Evolutionary conservation across 2,329 filamentous ascomycete genomes (phyloP), one percentile per base, ranked within the genome.

Genomic region (Aspergillus puulaauensis): DNA sequence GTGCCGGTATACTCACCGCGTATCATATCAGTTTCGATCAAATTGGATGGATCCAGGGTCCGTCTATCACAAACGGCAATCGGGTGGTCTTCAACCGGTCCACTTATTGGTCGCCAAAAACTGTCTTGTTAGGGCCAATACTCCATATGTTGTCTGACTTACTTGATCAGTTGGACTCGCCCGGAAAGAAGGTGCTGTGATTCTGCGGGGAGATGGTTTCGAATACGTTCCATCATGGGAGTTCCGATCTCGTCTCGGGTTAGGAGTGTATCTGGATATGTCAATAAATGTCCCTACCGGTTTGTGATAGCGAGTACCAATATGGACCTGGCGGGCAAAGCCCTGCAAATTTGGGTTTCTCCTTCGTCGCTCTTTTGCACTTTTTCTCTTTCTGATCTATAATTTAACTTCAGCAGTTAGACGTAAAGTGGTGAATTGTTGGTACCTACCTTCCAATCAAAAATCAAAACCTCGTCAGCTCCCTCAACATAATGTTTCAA

Each of bases 301-400:
- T 14, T 8, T 23, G 33, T 11, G 14, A 21, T 11, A n/a, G 17
- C 11, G 1, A 21, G 21, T 45, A 53, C 51, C 51, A 33, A 44
- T 35, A 27, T 53, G 51, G 15, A 53, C 51, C 51, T 53, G 40
- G 2, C 14, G 14, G 9, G 51, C 51, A 23, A 53, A 53, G 0
- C 51, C 39, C 40, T 53, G 51, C 9, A 53, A 23, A 37, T 53
- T 53, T 2, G 51, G 51, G 14, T 53, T 53, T n/a, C 51, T 44
- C 15, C 31, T 53, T 24, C 51, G 51, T 39, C 40, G 24, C 8
- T 53, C 51, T 12, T 53, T 53, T 21, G 51, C 51, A 14, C 51
- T 53, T n/a, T 53, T 53, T 15, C n/a, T 45, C 41, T 53, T 53
- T 14, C 51, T 44, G 51, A 53, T 53, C 51, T 53, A 23, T 21